Base-by-base conservation (phyloP, 2,329 filamentous ascomycete species). In the Botrytis elliptica region DNA sequence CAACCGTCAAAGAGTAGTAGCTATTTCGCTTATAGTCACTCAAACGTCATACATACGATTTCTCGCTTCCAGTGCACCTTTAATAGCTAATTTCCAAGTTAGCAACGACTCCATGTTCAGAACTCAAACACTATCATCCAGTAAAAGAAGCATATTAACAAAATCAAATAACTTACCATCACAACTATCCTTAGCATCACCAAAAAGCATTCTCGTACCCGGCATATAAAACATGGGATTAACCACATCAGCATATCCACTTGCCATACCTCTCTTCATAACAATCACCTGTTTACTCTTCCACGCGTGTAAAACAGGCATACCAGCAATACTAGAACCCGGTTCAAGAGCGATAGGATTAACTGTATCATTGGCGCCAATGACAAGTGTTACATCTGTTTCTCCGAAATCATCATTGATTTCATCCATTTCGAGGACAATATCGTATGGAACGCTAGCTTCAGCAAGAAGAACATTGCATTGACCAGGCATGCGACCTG, bases 211-310 rank as follows among this genome's bases (percentile, higher is more conserved):
- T 84, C 92, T 93, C 3, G 94, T 94, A 70, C 92, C 92, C 5
- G 92, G 91, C 92, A 95, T 95, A 83, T 91, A 96, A 83, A 97
- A 96, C 93, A 97, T 95, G 1, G 94, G 94, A 81, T 97, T 97
- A 18, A 92, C 92, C 16, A 97, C 93, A 83, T 97, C 94, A 33
- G 94, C 93, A 82, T 97, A 97, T 75, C 94, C 94, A 81, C 92
- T 95, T 8, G 92, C 91, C 91, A 97, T 91, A 69, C 94, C 91
- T 74, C 94, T 86, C 88, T 97, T 97, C 94, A 97, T 97, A 18
- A 97, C 92, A 71, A 97, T 89, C 1, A 96, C 93, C 80, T 95
- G 91, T 85, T 97, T 97, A 80, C 92, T 94, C 89, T 97, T 97
- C 93, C 94, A 97, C 9, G 93, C 94, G 76, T 97, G 93, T 77